A percentile compares a stretch with the other conserved stretches of the same genome.
phyloP scores from a whole-genome alignment of 352 stramenopile genomes.

The Globisporangium abappressorium region DNA sequence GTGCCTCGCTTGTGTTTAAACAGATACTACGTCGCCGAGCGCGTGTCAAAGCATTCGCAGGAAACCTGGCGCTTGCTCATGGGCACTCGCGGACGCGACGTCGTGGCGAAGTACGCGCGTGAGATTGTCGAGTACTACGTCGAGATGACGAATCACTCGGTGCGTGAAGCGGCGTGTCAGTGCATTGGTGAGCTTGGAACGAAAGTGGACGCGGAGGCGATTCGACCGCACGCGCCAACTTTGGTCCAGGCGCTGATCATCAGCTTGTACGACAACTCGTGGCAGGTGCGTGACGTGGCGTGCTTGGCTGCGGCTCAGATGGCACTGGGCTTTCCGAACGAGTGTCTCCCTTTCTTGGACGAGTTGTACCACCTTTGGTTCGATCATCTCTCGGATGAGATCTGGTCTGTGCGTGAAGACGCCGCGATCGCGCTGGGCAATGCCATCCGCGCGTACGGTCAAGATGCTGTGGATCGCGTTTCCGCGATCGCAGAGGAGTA shows the following conservation, averaged over 20 bases:
- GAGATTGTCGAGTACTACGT: conserved; percentile 95
- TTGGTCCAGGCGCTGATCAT: conserved; percentile 89
- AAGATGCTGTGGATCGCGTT: conserved; percentile 79
- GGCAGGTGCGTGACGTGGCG: conserved; percentile 94
- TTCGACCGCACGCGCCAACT: conserved; percentile 63
- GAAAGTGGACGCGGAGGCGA: conserved; percentile 76
- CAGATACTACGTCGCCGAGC: conserved; percentile 95
- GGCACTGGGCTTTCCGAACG: conserved; percentile 77
- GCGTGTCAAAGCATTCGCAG: conserved; percentile 95
- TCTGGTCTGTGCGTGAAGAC: conserved; percentile 97
- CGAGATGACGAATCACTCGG: conserved; percentile 94
- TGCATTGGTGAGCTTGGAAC: conserved; percentile 93
- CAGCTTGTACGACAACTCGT: conserved; percentile 96
- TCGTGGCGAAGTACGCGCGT: conserved; percentile 85
- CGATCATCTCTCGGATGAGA: conserved; percentile 95
- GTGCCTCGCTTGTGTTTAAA: conserved; percentile 97
- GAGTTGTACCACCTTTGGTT: conserved; percentile 91
- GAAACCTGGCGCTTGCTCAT: conserved; percentile 95
- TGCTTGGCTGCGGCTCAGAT: conserved; percentile 89
- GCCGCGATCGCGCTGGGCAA: conserved; percentile 93
- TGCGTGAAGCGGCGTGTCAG: conserved; percentile 94
- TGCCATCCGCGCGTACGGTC: conserved; percentile 90
- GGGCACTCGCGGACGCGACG: conserved; percentile 63
- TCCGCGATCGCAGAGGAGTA: conserved; percentile 58
- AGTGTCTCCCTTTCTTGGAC: conserved; percentile 85